Conservation (phyloP, 305 asterid genomes). For the Solanum hybrid region DNA sequence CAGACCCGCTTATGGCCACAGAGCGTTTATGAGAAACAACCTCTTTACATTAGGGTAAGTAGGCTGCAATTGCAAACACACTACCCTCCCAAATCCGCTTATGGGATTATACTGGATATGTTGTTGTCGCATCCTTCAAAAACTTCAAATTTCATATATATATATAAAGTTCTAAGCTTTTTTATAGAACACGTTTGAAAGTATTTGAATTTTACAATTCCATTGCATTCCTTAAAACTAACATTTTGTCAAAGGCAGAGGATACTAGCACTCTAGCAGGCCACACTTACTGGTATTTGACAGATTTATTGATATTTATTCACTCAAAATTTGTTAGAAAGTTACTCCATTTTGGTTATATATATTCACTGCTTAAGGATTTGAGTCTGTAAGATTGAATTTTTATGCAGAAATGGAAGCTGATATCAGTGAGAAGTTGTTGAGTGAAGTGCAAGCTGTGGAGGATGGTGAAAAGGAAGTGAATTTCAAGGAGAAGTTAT, state of each 20-base stretch:
- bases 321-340: not conserved
- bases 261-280: not conserved
- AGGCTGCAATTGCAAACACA: too few relatives aligned
- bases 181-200: not conserved
- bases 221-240: not conserved
- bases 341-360: not conserved
- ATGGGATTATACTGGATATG: not conserved
- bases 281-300: not conserved
- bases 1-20: too few relatives aligned
- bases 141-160: not conserved
- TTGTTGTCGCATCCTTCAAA: not conserved
- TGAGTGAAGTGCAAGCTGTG: not conserved
- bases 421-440: slow-evolving; percentile 7
- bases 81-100: too few relatives aligned
- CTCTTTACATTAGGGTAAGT: too few relatives aligned
- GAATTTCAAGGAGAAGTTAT: slow-evolving; percentile 9
- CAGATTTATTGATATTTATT: not conserved
- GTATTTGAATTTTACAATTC: not conserved
- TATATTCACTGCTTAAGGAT: not conserved
- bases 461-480: not conserved
- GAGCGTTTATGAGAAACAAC: too few relatives aligned
- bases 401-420: not conserved
- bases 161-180: not conserved
- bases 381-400: not conserved
- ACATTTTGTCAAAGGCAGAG: not conserved